These are phyloP conservation scores for Pelargonium australe DNA, from an alignment of 441 rosid genomes.

Conservation along the genomic window DNA sequence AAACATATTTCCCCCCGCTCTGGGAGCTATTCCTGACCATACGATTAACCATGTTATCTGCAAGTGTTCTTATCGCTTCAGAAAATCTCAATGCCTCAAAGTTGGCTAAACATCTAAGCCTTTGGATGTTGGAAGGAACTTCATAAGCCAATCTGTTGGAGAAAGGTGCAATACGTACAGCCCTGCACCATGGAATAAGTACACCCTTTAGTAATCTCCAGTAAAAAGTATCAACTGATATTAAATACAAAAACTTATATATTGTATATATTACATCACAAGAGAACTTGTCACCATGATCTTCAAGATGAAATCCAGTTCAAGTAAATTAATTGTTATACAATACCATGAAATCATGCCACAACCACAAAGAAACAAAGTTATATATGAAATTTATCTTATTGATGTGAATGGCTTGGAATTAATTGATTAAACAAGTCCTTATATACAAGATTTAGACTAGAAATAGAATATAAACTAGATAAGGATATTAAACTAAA, in stretches of 20 bases:
- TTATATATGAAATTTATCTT: too few relatives aligned
- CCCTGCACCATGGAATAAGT: slow-evolving; percentile 44
- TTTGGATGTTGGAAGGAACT: slow-evolving; percentile 68
- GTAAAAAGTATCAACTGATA: too few relatives aligned
- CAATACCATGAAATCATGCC: not conserved
- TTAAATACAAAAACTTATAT: too few relatives aligned
- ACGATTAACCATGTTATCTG: slow-evolving; percentile 84
- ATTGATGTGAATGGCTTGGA: too few relatives aligned
- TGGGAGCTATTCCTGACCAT: slow-evolving; percentile 64
- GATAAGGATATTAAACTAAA: too few relatives aligned
- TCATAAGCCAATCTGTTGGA: slow-evolving; percentile 90
- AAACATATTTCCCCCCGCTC: slow-evolving; percentile 71
- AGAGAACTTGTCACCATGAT: too few relatives aligned
- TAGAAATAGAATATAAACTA: too few relatives aligned
- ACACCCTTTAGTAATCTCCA: not conserved
- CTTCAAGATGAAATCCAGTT: not conserved
- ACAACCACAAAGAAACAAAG: not conserved
- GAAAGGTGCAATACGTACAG: slow-evolving; percentile 96
- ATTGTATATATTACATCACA: too few relatives aligned
- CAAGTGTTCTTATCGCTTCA: slow-evolving; percentile 73
- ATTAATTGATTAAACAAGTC: too few relatives aligned
- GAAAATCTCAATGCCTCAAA: slow-evolving; percentile 81
- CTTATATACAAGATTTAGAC: too few relatives aligned
- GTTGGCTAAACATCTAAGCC: slow-evolving; percentile 82
- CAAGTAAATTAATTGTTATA: not conserved